A percentile compares a stretch with the other conserved stretches of the same genome.
These are phyloP conservation scores for Albifimbria verrucaria DNA, from an alignment of 2,329 filamentous ascomycete species.

Conservation along the genomic window DNA sequence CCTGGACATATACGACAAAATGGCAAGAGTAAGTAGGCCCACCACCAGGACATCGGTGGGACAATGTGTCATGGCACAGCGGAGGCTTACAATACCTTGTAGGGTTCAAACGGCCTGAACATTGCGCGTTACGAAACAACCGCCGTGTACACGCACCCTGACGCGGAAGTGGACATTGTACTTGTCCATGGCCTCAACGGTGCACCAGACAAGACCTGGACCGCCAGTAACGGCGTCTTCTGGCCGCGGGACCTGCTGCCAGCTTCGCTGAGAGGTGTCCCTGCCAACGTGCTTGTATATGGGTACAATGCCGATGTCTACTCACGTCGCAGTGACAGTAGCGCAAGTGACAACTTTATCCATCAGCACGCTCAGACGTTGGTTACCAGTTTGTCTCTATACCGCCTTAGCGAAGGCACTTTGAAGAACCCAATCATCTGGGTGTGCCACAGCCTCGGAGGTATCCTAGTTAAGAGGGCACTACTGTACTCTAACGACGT, in stretches of 20 bases:
- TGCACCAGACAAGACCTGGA: slow-evolving; percentile 62
- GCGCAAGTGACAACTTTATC: slow-evolving; percentile 63
- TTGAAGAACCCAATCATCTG: slow-evolving; percentile 68
- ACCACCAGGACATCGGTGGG: too few species aligned
- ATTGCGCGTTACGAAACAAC: slow-evolving; percentile 53
- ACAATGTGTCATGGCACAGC: too few species aligned
- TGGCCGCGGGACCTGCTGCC: slow-evolving; percentile 70
- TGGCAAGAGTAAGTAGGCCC: too few species aligned
- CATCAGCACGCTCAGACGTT: slow-evolving; percentile 70
- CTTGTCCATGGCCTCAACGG: slow-evolving; percentile 71
- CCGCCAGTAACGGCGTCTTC: slow-evolving; percentile 53
- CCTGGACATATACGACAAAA: too few species aligned
- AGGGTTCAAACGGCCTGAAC: slow-evolving; percentile 35
- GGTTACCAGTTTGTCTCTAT: slow-evolving; percentile 58
- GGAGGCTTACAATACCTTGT: too few species aligned
- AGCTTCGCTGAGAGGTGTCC: slow-evolving; percentile 49
- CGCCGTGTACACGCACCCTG: slow-evolving; percentile 55
- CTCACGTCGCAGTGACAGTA: slow-evolving; percentile 44
- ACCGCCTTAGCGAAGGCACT: slow-evolving; percentile 56
- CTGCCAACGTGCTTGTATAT: slow-evolving; percentile 66
- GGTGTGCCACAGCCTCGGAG: slow-evolving; percentile 71
- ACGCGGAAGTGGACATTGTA: slow-evolving; percentile 61
- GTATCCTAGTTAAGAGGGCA: slow-evolving; percentile 68
- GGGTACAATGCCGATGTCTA: slow-evolving; percentile 71
- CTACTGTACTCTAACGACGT: slow-evolving; percentile 65